phyloP scores from a whole-genome alignment of 176 grass and related monocot genomes.

The Tillandsia leiboldiana region DNA sequence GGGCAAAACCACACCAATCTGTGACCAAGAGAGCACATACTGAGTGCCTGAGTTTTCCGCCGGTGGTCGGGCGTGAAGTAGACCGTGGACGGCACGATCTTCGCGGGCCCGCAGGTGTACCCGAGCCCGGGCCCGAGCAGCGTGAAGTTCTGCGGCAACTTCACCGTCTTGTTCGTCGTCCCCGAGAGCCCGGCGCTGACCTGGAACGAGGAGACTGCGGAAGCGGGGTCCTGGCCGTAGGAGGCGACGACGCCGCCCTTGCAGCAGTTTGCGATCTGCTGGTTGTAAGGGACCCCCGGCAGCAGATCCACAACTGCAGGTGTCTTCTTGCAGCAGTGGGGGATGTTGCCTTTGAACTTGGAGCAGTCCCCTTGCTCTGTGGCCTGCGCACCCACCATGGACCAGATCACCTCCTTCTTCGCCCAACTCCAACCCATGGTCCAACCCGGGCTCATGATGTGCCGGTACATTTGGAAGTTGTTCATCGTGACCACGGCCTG shows the following conservation, averaged over 20 bases:
- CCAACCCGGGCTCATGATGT: conserved; percentile 72
- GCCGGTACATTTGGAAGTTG: conserved; percentile 91
- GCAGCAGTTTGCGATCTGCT: conserved; percentile 99
- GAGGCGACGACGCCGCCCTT: conserved; percentile 69
- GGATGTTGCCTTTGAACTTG: conserved; percentile 78
- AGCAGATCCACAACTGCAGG: conserved; percentile 73
- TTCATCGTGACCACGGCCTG: conserved; percentile 79
- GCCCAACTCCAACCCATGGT: conserved; percentile 76
- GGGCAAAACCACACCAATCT: not conserved
- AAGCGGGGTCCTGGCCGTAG: conserved; percentile 61
- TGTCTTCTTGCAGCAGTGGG: conserved; percentile 74
- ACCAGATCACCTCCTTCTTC: conserved; percentile 99
- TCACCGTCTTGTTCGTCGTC: conserved; percentile 89
- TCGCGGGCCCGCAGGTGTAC: conserved; percentile 70
- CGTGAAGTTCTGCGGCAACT: conserved; percentile 77
- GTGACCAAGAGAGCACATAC: conserved; percentile 18
- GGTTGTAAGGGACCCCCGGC: conserved; percentile 91
- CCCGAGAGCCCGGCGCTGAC: conserved; percentile 70
- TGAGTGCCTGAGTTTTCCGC: conserved; percentile 78
- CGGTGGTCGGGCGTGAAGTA: conserved; percentile 49
- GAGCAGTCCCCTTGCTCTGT: conserved; percentile 94
- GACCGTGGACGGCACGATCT: conserved; percentile 58
- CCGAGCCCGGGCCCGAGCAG: conserved; percentile 54
- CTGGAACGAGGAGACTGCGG: conserved; percentile 61
- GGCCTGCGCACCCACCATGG: conserved; percentile 77